A percentile compares a stretch with the other conserved stretches of the same genome.
phyloP scores from a whole-genome alignment of 768 basidiomycete genomes.

The Russula ochroleuca region DNA sequence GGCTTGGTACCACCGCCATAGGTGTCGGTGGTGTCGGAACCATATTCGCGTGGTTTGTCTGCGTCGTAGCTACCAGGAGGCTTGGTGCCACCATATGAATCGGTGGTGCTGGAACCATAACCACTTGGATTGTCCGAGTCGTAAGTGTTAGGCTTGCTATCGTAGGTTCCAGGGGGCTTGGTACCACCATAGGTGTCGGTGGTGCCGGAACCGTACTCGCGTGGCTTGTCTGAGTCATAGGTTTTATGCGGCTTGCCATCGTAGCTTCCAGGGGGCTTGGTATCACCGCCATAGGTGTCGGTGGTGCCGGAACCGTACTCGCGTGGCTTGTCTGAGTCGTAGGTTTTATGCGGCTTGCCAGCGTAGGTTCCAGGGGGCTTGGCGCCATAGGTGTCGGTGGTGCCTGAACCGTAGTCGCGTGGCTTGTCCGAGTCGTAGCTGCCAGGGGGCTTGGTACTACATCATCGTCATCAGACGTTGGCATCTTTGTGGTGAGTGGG shows the following conservation, averaged over 20 bases:
- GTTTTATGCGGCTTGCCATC: not conserved
- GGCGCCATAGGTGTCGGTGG: conserved; percentile 19
- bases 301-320: not conserved
- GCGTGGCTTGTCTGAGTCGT: not conserved
- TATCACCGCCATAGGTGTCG: not conserved
- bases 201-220: not conserved
- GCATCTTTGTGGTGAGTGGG: not conserved
- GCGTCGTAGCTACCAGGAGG: not conserved
- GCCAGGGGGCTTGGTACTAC: conserved; percentile 19
- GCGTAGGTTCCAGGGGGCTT: not conserved
- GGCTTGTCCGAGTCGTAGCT: conserved; percentile 25
- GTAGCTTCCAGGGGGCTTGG: not conserved
- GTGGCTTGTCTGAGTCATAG: not conserved
- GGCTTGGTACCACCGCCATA: not conserved
- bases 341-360: not conserved
- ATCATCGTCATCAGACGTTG: conserved; percentile 1
- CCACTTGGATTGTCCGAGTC: not conserved
- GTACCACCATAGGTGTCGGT: not conserved
- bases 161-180: not conserved
- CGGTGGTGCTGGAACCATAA: not conserved
- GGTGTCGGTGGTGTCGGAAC: not conserved
- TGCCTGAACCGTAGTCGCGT: conserved; percentile 26
- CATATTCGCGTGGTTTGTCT: not conserved
- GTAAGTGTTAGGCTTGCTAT: not conserved
- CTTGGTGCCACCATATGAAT: not conserved